Base-by-base conservation (phyloP, 805 yeast genomes). In the Vanderwaltozyma tropicalis region DNA sequence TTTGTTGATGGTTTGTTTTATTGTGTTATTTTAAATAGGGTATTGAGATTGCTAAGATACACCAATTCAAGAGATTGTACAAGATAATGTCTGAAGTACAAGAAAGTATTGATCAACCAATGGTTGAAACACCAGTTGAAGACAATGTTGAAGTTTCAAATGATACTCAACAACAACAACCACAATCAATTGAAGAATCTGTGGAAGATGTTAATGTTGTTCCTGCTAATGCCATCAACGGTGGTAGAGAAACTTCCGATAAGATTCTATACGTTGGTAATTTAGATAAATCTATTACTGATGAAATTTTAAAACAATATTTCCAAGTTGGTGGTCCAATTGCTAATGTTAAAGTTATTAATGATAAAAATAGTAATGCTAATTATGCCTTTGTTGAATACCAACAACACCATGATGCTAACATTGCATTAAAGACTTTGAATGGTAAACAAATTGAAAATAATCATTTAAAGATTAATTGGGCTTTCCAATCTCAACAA, bases 371-470 rank as follows among this genome's bases (percentile, higher is more conserved):
- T 57, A 68, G 69, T 45, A 73, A 72, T 9, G 77, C 73, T 56
- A 81, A 81, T 55, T 87, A 85, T 59, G 94, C 94, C 2, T 86
- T 87, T 57, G 74, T 87, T 38, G 94, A 85, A 59, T 86, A 73
- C 48, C 75, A 68, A 19, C 64, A 63, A 35, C 69, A 74, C 29
- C 66, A 63, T 24, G 66, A 68, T 24, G 95, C 95, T 2, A 70
- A 68, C 28, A 63, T 65, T 43, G 89, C 92, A 1, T 63, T 78
- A 38, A 69, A 69, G 36, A 62, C 74, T 10, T 64, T 83, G 41
- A 72, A 80, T 48, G 86, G 84, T 14, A 62, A 71, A 34, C 58
- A 68, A 22, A 54, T 81, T 41, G 74, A 74, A 44, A 69, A 70
- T 37, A 63, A 68, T 27, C 76, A 71, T 32, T 68, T 86, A 40